Conservation (phyloP, 495 filamentous ascomycete species). For the Acidiella bohemica region DNA sequence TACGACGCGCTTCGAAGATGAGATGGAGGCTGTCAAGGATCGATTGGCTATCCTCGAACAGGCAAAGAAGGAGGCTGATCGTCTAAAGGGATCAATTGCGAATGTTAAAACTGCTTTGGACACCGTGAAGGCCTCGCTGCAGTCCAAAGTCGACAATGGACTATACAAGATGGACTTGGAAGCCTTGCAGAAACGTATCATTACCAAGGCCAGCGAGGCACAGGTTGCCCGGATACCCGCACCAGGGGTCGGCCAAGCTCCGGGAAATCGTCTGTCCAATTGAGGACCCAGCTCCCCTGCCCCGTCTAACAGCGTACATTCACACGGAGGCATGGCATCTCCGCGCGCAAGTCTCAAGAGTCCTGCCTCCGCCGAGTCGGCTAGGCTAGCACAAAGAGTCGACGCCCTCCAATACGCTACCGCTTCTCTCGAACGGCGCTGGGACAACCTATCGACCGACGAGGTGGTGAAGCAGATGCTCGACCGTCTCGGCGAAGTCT, state of each 20-base stretch:
- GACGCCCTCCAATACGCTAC: conserved; percentile 1
- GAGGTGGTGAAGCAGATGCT: conserved; percentile 9
- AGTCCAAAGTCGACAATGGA: too few species aligned
- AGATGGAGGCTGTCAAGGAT: too few species aligned
- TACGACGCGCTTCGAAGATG: too few species aligned
- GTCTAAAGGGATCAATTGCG: too few species aligned
- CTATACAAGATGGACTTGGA: too few species aligned
- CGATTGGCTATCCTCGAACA: too few species aligned
- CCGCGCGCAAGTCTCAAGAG: neutral
- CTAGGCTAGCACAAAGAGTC: neutral
- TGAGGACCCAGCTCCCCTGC: neutral
- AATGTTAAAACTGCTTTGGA: too few species aligned
- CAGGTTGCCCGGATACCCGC: neutral
- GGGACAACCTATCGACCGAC: conserved; percentile 15
- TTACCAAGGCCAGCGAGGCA: neutral
- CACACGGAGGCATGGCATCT: neutral
- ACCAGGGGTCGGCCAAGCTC: neutral
- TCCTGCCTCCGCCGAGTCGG: neutral
- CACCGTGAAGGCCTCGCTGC: too few species aligned
- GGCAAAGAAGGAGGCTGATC: too few species aligned
- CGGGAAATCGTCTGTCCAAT: neutral
- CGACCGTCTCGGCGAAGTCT: conserved; percentile 7
- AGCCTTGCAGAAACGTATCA: too few species aligned
- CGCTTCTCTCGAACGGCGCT: neutral
- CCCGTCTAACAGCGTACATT: neutral